A percentile compares a stretch with the other conserved stretches of the same genome.
These are phyloP conservation scores for Fonsecaea erecta DNA, from an alignment of 2,329 filamentous ascomycete species.

Conservation along the genomic window DNA sequence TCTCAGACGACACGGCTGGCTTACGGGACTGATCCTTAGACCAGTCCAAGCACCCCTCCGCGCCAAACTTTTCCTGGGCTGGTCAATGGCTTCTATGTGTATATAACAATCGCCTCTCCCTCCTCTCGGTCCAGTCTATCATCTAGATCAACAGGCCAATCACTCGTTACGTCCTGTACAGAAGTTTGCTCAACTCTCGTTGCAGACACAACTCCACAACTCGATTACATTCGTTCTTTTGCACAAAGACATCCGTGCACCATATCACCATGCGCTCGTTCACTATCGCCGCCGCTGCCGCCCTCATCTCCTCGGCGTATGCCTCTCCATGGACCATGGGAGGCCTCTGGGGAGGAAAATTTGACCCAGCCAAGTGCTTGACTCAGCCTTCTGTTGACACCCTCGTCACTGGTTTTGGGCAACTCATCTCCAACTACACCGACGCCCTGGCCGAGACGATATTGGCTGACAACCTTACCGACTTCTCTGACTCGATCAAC, in stretches of 20 bases:
- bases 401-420: conserved; percentile 28
- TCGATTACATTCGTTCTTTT: conserved; percentile 4
- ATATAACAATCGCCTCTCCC: conserved; percentile 16
- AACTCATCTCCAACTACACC: conserved; percentile 31
- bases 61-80: conserved; percentile 8
- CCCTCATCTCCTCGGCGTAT: conserved; percentile 28
- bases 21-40: neutral
- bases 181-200: conserved; percentile 12
- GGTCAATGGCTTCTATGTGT: neutral
- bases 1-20: neutral
- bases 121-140: neutral
- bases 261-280: conserved; percentile 31
- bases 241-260: conserved; percentile 2
- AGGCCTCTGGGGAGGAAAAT: conserved; percentile 20
- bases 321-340: conserved; percentile 27
- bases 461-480: conserved; percentile 40
- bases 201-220: neutral
- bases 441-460: conserved; percentile 26
- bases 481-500: conserved; percentile 45
- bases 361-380: conserved; percentile 30
- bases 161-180: neutral
- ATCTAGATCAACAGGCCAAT: conserved; percentile 1
- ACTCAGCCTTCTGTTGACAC: conserved; percentile 18
- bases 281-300: conserved; percentile 26
- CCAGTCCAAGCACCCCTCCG: neutral